Base-by-base conservation (phyloP, 441 rosid genomes). In the Jatropha multifida region DNA sequence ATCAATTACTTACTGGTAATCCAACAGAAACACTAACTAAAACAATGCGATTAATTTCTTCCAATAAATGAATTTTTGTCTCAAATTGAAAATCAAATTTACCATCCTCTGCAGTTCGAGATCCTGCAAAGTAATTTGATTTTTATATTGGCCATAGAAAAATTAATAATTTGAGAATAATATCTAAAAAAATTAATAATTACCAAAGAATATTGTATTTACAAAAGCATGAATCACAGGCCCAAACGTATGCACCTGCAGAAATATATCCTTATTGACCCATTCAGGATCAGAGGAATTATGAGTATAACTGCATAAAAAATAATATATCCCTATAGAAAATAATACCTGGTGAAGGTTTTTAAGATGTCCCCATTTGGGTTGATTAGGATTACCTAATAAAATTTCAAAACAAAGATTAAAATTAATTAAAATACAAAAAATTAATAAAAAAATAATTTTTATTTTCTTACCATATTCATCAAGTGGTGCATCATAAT, bases 401-500 rank as follows among this genome's bases (percentile, higher is more conserved):
- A 41, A n/a, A n/a, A n/a, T n/a, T n/a, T n/a, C n/a, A n/a, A n/a
- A n/a, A n/a, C n/a, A n/a, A n/a, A n/a, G 1, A 46, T 18, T 18
- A 2, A 42, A 65, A 40, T 13, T 18, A 48, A 46, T 18, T 8
- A 37, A 18, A 51, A n/a, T 17, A 17, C 8, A 58, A n/a, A 7
- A n/a, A n/a, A n/a, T n/a, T n/a, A n/a, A n/a, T n/a, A 49, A 26
- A 6, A 62, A 7, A 38, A 27, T 26, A 13, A 23, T 38, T 56
- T 56, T 12, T 15, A 61, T 27, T 44, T 3, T 4, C 42, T 55
- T 66, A 93, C 97, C 97, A 74, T 63, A 90, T 81, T 94, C 97
- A 13, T 92, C 88, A 9, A 93, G 80, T 18, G 96, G 93, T 37
- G 92, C 98, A 83, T 91, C 86, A 9, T 93, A 91, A 65, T 91